Evolutionary conservation across 1,284 basidiomycete species (phyloP).

Genomic region (Melampsora americana): DNA sequence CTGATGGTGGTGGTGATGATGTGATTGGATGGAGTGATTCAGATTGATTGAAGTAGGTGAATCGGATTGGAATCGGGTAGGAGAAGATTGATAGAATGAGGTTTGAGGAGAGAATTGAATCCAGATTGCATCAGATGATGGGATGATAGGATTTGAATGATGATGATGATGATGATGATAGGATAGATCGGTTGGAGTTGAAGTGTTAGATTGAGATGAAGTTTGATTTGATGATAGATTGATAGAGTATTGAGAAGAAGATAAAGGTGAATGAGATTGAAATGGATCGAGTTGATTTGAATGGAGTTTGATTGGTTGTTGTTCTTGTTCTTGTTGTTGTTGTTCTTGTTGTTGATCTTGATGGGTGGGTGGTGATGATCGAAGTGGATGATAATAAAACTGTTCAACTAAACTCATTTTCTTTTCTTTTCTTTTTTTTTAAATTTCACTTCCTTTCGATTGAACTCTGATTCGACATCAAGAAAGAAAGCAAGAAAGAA

Average conservation of each 20-base stretch:
- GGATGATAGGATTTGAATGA: too few relatives aligned
- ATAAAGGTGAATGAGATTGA: slow-evolving; percentile 14
- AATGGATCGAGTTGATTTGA: slow-evolving; percentile 3
- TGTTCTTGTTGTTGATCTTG: slow-evolving; percentile 24
- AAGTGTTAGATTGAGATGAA: slow-evolving; percentile 29
- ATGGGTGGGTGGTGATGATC: slow-evolving; percentile 6
- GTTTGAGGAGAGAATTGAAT: too few relatives aligned
- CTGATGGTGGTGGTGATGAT: not conserved
- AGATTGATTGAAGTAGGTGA: slow-evolving; percentile 18
- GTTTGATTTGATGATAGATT: slow-evolving; percentile 13
- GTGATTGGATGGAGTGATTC: not conserved
- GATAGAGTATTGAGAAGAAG: slow-evolving; percentile 5
- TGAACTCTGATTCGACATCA: too few relatives aligned
- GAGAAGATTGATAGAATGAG: not conserved
- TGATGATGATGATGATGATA: slow-evolving; percentile 4
- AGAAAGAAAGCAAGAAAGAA: too few relatives aligned
- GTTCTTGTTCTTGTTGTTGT: too few relatives aligned
- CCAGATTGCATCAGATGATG: too few relatives aligned
- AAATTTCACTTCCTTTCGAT: too few relatives aligned
- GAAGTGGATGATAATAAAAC: slow-evolving; percentile 9
- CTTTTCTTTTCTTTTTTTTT: too few relatives aligned
- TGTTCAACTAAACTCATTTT: too few relatives aligned
- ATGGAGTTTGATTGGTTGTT: too few relatives aligned
- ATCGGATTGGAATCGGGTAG: slow-evolving; percentile 12
- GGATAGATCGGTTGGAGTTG: not conserved